phyloP scores from a whole-genome alignment of 2,329 filamentous ascomycete species.

The Fusarium sp. region DNA sequence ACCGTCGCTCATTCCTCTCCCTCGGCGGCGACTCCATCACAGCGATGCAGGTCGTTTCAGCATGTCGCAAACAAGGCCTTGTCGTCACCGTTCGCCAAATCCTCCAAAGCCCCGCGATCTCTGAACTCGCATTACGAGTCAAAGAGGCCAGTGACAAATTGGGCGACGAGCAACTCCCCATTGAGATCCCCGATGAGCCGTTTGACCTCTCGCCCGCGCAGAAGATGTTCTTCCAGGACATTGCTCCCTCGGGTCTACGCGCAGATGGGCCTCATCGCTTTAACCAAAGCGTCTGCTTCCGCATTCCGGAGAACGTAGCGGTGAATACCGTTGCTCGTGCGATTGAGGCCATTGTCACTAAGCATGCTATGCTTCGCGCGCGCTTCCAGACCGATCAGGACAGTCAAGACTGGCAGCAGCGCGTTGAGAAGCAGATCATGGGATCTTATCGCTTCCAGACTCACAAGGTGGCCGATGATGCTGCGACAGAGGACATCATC shows the following conservation, averaged over 20 bases:
- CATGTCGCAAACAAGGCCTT: background rate
- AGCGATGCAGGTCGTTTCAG: slow-evolving; percentile 1
- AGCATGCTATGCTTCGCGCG: background rate
- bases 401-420: background rate
- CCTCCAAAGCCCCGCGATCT: background rate
- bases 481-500: background rate
- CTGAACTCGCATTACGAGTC: background rate
- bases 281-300: background rate
- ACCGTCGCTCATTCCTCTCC: background rate
- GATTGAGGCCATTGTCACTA: background rate
- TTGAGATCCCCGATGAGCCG: background rate
- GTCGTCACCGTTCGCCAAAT: background rate
- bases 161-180: background rate
- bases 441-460: background rate
- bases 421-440: background rate
- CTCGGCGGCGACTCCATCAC: slow-evolving; percentile 2
- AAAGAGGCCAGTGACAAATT: background rate
- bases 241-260: background rate
- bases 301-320: accelerated
- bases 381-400: background rate
- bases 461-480: accelerated
- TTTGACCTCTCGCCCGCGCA: background rate
- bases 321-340: background rate
- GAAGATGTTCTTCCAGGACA: background rate
- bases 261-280: background rate